These are phyloP conservation scores for Populus tremula DNA, from an alignment of 345 rosid species.

Conservation along the genomic window DNA sequence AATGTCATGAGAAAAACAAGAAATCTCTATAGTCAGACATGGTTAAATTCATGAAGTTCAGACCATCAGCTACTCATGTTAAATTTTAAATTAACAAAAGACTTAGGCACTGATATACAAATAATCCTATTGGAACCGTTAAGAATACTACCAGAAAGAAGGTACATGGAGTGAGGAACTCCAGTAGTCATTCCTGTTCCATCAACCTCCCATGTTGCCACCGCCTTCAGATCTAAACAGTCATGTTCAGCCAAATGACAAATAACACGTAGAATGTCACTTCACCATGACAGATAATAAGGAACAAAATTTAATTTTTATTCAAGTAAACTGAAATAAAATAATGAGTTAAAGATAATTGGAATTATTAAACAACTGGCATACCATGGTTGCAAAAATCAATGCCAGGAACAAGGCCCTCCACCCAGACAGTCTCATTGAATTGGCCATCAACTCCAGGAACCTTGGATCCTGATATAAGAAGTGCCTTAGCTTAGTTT, in stretches of 20 bases:
- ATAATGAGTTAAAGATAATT: background rate
- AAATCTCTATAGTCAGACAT: background rate
- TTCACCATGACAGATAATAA: no score
- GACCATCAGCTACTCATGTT: background rate
- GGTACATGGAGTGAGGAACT: constrained; percentile 80
- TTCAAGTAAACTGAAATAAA: background rate
- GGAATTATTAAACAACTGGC: constrained; percentile 17
- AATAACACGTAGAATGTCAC: background rate
- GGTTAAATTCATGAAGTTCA: background rate
- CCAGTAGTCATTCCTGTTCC: constrained; percentile 56
- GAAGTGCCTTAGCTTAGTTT: constrained; percentile 4
- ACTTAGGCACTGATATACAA: background rate
- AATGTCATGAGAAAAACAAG: constrained; percentile 13
- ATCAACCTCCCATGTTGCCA: constrained; percentile 98
- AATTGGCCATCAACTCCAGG: constrained; percentile 24
- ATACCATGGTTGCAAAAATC: constrained; percentile 97
- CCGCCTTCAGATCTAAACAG: constrained; percentile 64
- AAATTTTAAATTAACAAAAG: background rate
- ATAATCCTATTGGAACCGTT: background rate
- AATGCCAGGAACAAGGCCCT: constrained; percentile 96
- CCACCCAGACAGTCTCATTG: constrained; percentile 78
- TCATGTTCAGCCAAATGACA: background rate
- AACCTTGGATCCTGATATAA: constrained; percentile 33
- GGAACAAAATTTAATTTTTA: no score
- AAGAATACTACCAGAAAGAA: constrained; percentile 65